Base-by-base conservation (phyloP, 352 stramenopile genomes). In the Phytophthora kernoviae region DNA sequence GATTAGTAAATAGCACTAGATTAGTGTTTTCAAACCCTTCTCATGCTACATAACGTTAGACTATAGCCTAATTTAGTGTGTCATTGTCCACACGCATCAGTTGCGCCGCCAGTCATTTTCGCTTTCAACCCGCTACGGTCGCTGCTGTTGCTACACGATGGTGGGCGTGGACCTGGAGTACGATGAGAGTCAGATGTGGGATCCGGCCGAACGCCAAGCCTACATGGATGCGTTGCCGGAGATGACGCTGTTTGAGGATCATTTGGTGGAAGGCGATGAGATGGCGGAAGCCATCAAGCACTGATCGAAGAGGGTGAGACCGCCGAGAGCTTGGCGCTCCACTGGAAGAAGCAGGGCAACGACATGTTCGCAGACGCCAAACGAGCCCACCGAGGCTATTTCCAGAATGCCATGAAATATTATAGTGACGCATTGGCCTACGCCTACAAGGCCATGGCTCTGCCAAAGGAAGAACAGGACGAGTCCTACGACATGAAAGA, bases 281-380 rank as follows among this genome's bases (percentile, higher is more conserved):
- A 96, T 94, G 87, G 85, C 88, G 42, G 82, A 83, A 21, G 87
- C 87, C 14, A 94, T 96, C 79, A 94, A 60, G 87, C 84, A 63
- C 75, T 96, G 34, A 91, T 94, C 40, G 79, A 94, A 50, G 87
- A 96, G 50, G 86, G 86, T 51, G 87, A 96, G 82, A 93, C 83
- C 15, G 75, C 84, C 36, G 87, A 96, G 70, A 92, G 74, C 47
- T 74, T 96, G 32, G 87, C 87, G 62, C 63, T 93, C 26, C 81
- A 93, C 56, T 96, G 79, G 84, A 96, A 96, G 65, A 93, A 92
- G 56, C 87, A 93, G 68, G 87, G 87, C 65, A 96, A 96, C 60
- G 81, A 93, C 58, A 85, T 90, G 69, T 93, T 94, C 58, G 55
- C 72, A 22, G 77, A 90, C 62, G 87, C 66, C 40, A 94, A 94